These are phyloP conservation scores for Betula pendula DNA, from an alignment of 306 rosid genomes.

Conservation along the genomic window DNA sequence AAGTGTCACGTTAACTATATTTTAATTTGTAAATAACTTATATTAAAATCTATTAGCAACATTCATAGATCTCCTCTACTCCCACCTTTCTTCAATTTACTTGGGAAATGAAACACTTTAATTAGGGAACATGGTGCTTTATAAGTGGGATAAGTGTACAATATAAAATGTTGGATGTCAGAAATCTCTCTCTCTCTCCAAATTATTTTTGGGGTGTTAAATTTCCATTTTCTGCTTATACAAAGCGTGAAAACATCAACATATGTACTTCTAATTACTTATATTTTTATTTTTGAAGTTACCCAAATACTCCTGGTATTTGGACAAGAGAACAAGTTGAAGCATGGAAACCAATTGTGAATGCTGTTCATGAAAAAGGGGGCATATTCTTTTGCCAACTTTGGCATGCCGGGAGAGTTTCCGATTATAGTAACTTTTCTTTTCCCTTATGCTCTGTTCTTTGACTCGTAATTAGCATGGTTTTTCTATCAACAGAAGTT, in stretches of 20 bases:
- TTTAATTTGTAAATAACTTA: too few relatives aligned
- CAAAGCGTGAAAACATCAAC: neutral
- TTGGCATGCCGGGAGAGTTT: constrained; percentile 59
- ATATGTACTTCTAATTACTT: neutral
- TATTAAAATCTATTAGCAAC: too few relatives aligned
- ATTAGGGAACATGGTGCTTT: too few relatives aligned
- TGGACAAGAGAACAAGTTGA: constrained; percentile 48
- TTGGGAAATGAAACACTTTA: too few relatives aligned
- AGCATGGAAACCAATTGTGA: constrained; percentile 59
- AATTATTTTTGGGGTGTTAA: too few relatives aligned
- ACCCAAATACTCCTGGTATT: constrained; percentile 50
- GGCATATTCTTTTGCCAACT: constrained; percentile 60
- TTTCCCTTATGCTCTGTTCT: neutral
- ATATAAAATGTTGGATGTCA: too few relatives aligned
- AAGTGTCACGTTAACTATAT: too few relatives aligned
- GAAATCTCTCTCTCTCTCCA: too few relatives aligned
- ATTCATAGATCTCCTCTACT: too few relatives aligned
- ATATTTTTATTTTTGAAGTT: constrained; percentile 19
- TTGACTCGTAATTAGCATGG: neutral
- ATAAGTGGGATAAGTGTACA: too few relatives aligned
- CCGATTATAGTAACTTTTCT: constrained; percentile 28
- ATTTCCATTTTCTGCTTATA: neutral
- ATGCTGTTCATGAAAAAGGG: constrained; percentile 52
- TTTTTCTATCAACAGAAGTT: too few relatives aligned
- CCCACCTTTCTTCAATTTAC: too few relatives aligned